Conservation (phyloP, 2,329 filamentous ascomycete genomes). For the Aurifilum marmelostoma region DNA sequence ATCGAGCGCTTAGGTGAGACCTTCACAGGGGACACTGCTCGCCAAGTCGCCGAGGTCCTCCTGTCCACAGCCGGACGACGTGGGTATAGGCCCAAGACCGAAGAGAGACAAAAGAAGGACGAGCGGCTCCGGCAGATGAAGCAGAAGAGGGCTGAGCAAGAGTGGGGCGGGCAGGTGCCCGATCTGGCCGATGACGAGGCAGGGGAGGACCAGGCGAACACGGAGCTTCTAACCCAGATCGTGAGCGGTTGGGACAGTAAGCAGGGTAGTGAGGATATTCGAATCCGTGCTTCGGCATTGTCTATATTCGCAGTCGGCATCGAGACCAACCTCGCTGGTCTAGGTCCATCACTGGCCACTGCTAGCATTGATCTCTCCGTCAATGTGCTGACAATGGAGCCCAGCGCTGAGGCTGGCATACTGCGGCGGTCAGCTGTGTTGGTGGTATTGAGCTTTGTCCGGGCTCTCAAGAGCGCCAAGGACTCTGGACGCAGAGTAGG, state of each 20-base stretch:
- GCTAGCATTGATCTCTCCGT: slow-evolving; percentile 65
- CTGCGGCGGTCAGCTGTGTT: slow-evolving; percentile 68
- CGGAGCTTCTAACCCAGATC: slow-evolving; percentile 60
- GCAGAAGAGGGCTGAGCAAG: slow-evolving; percentile 54
- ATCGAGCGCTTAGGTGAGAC: slow-evolving; percentile 62
- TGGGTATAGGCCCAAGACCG: slow-evolving; percentile 62
- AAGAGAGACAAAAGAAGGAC: slow-evolving; percentile 56
- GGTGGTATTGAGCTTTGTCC: slow-evolving; percentile 64
- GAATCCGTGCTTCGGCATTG: slow-evolving; percentile 70
- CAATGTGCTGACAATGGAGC: slow-evolving; percentile 65
- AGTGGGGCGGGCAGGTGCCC: slow-evolving; percentile 58
- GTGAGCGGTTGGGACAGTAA: slow-evolving; percentile 70
- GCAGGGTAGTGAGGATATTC: slow-evolving; percentile 68
- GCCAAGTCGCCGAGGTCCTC: slow-evolving; percentile 59
- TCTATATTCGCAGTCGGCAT: slow-evolving; percentile 64
- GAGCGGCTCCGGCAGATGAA: slow-evolving; percentile 53
- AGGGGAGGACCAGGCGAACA: slow-evolving; percentile 48
- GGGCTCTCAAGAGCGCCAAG: slow-evolving; percentile 58
- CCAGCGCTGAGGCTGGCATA: slow-evolving; percentile 62
- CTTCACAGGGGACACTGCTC: slow-evolving; percentile 57
- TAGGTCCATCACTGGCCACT: slow-evolving; percentile 56
- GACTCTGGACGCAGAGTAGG: slow-evolving; percentile 50
- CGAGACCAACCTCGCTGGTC: slow-evolving; percentile 62
- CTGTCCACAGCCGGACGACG: slow-evolving; percentile 67
- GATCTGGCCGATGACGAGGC: slow-evolving; percentile 51